A percentile compares a stretch with the other conserved stretches of the same genome.
phyloP scores from a whole-genome alignment of 371 early-diverging fungal species.

The Haplosporangium sp. region DNA sequence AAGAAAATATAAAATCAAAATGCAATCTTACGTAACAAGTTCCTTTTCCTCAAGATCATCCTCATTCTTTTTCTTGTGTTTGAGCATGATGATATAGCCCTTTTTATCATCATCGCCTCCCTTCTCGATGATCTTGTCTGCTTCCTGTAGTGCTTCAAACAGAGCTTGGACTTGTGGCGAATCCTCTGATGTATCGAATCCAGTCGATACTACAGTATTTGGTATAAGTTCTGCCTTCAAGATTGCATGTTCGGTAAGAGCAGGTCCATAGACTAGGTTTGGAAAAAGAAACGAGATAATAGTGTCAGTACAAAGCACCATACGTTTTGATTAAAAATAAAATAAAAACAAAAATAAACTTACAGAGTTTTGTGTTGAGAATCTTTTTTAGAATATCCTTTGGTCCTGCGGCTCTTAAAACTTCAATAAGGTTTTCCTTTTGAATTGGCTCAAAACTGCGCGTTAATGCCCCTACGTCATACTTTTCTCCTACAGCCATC shows the following conservation, averaged over 20 bases:
- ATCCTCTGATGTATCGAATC: conserved; percentile 67
- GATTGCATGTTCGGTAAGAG: conserved; percentile 89
- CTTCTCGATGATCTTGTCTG: conserved; percentile 68
- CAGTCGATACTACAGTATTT: conserved; percentile 66
- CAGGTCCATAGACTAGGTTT: conserved; percentile 82
- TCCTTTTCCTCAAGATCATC: conserved; percentile 59
- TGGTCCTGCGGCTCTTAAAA: conserved; percentile 69
- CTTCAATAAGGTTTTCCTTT: conserved; percentile 63
- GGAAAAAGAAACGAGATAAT: not conserved
- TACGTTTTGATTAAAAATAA: too few relatives aligned
- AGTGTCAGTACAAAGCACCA: not conserved
- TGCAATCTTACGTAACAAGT: conserved; percentile 63
- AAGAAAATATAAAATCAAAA: not conserved
- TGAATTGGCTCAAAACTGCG: conserved; percentile 75
- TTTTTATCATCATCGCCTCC: conserved; percentile 60
- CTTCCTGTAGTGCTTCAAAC: conserved; percentile 63
- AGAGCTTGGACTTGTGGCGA: conserved; percentile 48
- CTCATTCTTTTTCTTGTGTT: conserved; percentile 60
- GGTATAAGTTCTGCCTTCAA: conserved; percentile 78
- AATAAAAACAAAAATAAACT: conserved; percentile 3
- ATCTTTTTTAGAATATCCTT: conserved; percentile 84
- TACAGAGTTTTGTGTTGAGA: conserved; percentile 78
- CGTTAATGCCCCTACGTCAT: conserved; percentile 65
- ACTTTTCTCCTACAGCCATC: conserved; percentile 87
- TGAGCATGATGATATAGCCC: conserved; percentile 72